Base-by-base conservation (phyloP, 1,139 yeast genomes). In the Scheffersomyces quercinus region DNA sequence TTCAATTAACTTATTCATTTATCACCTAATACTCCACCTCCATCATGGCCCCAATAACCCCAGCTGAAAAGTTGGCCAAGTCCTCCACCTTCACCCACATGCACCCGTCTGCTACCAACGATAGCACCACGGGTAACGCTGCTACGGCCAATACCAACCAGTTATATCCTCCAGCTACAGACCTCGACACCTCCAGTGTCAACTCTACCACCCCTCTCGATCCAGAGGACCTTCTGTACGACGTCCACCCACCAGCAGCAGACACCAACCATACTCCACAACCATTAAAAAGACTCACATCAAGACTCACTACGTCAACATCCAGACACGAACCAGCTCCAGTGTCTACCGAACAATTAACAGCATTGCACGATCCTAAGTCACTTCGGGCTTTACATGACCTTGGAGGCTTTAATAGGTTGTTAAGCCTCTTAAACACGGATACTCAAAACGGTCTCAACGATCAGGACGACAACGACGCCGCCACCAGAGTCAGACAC, bases 341-440 rank as follows among this genome's bases (percentile, higher is more conserved):
- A 12, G 47, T 64, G 8, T 44, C 63, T 2, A 58, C 66, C 0
- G 59, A 60, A 1, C 65, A 72, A 20, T 59, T 79, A 38, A 59
- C 71, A 15, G 64, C 55, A 11, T 61, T 80, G 20, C 83, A 79
- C 51, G 84, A 79, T 55, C 83, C 84, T 29, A 80, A 79, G 55
- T 75, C 81, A 1, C 54, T 80, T 11, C 56, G 52, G 32, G 58
- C 65, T 13, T 59, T 80, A 14, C 51, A 63, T 29, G 60, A 67
- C 13, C 14, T 77, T 5, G 83, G 83, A 3, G 82, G 82, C 3
- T 57, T 75, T 26, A 56, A 54, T 37, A 53, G 38, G 28, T 68
- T 64, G 39, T 56, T 52, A 11, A 42, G 47, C 35, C 55, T 52
- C 36, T 69, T 76, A 43, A 56, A 70, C 36, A 73, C 85, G 1